Base-by-base conservation (phyloP, 306 rosid genomes). In the Hippophae gyantsensis region DNA sequence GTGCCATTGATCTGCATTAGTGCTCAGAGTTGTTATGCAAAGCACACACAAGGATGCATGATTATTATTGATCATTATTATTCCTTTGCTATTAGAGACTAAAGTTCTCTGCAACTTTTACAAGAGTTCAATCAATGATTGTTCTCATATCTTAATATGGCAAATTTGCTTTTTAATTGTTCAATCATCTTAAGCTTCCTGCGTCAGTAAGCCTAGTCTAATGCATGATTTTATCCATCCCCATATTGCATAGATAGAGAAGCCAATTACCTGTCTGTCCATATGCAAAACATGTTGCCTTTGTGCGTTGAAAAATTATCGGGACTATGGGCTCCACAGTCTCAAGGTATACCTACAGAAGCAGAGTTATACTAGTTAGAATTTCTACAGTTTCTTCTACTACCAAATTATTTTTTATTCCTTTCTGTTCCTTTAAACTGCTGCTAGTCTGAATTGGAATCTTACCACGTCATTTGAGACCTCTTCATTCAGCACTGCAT, bases 291-390 rank as follows among this genome's bases (percentile, higher is more conserved):
- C 99, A 93, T 38, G 99, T 93, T 50, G 97, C 99, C 71, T 93
- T 93, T 43, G 97, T 93, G 61, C 99, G 90, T 62, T 93, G 95
- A 74, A 93, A 93, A 60, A 93, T 88, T 55, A 93, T 84, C 50
- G 99, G 99, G 80, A 93, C 97, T 66, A 93, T 89, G 69, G 99
- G 99, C 79, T 93, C 99, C 63, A 93, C 99, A 23, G 99, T 93
- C 80, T 93, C 97, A 73, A 74, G 84, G 66, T 93, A 93, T 13
- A 93, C 97, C 99, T 93, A 4, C 5, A 32, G 38, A 32, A 2
- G 38, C 38, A 4, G 38, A 2, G 38, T 32, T 4, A 32, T 2
- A 2, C 38, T 32, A 32, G 3, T 32, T 32, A 32, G 3, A 2
- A 32, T 32, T 32, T 32, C 38, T 2, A 1, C 5, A 32, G 4